A percentile compares a stretch with the other conserved stretches of the same genome.
Conservation (phyloP, 208 protist genomes). For the Acanthamoeba divionensis region DNA sequence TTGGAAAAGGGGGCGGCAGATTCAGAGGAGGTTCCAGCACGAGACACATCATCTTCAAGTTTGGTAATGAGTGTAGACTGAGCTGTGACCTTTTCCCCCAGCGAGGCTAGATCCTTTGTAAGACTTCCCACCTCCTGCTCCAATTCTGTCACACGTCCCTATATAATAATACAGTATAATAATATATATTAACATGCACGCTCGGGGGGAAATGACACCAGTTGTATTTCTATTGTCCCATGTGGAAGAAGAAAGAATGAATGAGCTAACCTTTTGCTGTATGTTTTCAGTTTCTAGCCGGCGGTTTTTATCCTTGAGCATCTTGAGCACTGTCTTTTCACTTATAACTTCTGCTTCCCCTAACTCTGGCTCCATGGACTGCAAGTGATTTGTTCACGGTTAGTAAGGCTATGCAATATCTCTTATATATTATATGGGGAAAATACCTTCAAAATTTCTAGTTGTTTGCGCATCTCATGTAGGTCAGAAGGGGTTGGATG, state of each 20-base stretch:
- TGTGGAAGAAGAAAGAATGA: no score
- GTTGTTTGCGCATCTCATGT: neutral
- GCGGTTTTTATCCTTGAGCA: slow-evolving; percentile 65
- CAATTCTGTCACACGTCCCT: neutral
- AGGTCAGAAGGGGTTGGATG: neutral
- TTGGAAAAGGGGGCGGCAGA: neutral
- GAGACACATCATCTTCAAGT: slow-evolving; percentile 57
- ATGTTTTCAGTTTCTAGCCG: slow-evolving; percentile 64
- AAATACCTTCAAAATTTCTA: neutral
- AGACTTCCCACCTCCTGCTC: neutral
- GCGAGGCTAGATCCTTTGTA: neutral
- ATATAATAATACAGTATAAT: no score
- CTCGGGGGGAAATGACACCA: neutral
- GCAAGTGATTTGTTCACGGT: neutral
- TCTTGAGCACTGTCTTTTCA: slow-evolving; percentile 8
- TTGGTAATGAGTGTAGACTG: slow-evolving; percentile 26
- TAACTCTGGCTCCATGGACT: neutral
- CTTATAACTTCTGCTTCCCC: neutral
- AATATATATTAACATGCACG: no score
- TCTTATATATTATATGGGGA: no score
- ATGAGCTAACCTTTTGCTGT: neutral
- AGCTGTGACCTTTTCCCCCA: neutral
- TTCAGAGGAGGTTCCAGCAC: neutral
- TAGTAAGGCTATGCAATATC: no score
- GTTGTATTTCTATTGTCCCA: no score